Base-by-base conservation (phyloP, 306 rosid genomes). In the Amphicarpaea edgeworthii region DNA sequence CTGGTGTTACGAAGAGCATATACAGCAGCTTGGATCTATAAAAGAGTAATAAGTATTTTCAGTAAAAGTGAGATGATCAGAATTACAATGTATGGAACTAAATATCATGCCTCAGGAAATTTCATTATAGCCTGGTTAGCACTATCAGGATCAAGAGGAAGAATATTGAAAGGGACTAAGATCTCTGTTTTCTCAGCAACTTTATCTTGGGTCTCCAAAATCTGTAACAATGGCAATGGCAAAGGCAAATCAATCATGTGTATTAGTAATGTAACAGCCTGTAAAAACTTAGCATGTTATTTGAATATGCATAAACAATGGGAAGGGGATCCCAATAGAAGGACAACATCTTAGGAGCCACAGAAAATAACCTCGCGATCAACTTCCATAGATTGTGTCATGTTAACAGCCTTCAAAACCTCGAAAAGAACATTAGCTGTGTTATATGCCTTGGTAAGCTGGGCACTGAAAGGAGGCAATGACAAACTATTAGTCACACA, bases 81-180 rank as follows among this genome's bases (percentile, higher is more conserved):
- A 75, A 73, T 26, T 55, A 55, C 43, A 21, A 8, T 24, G 47
- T 26, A 9, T 6, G 34, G 60, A 68, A 17, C 28, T 57, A 68
- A 66, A 53, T n/a, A 80, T 19, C 79, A 8, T 83, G 80, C 99
- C 99, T 92, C 99, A 7, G 97, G 97, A 58, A 89, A 92, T 89
- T 46, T 89, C 99, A 92, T 95, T 78, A 95, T 92, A 21, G 97
- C 91, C 79, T 95, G 99, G 77, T 89, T 86, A 63, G 89, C 90
- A 88, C 99, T 95, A 68, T 92, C 99, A 77, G 97, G 99, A 88
- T 95, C 99, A 74, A 95, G 96, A 24, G 99, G 99, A 86, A 95
- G 99, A 85, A 92, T 90, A 83, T 95, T 95, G 90, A 79, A 95
- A 19, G 99, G 98, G 74, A 90, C 93, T 71, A 83, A 86, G 55